phyloP scores from a whole-genome alignment of 2,329 filamentous ascomycete genomes.

The Xylaria sp. region DNA sequence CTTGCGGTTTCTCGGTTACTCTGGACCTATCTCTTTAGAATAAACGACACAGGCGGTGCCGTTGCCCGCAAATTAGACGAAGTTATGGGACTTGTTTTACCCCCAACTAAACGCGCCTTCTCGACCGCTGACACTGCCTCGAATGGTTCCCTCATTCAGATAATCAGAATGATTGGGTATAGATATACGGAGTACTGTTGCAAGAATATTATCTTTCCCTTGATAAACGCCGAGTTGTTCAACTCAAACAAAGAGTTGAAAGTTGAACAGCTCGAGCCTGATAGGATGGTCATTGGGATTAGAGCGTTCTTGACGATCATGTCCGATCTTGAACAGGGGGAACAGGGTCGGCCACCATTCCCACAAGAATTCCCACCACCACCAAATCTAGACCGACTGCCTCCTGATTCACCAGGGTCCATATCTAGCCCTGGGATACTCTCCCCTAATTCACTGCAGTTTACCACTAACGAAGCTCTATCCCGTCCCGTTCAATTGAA shows the following conservation, averaged over 20 bases:
- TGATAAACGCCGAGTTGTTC: constrained; percentile 94
- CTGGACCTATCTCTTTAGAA: constrained; percentile 94
- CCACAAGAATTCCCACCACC: constrained; percentile 71
- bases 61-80: constrained; percentile 88
- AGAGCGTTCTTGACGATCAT: constrained; percentile 93
- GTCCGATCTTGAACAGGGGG: constrained; percentile 88
- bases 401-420: constrained; percentile 61
- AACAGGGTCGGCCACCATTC: constrained; percentile 82
- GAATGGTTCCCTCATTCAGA: constrained; percentile 89
- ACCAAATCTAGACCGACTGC: constrained; percentile 56
- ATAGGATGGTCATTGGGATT: constrained; percentile 97
- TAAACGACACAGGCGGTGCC: constrained; percentile 74
- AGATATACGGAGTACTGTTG: constrained; percentile 96
- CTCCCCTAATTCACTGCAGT: constrained; percentile 42
- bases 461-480: constrained; percentile 69
- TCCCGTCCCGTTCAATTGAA: constrained; percentile 72
- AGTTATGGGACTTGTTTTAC: constrained; percentile 84
- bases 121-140: constrained; percentile 85
- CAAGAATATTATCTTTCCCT: constrained; percentile 88
- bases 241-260: constrained; percentile 78
- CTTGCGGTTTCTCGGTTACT: constrained; percentile 90
- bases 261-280: constrained; percentile 93
- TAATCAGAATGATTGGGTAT: constrained; percentile 94
- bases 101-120: constrained; percentile 81
- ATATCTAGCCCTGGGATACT: constrained; percentile 52